phyloP scores from a whole-genome alignment of 257 asterid genomes.

The Rehmannia glutinosa region DNA sequence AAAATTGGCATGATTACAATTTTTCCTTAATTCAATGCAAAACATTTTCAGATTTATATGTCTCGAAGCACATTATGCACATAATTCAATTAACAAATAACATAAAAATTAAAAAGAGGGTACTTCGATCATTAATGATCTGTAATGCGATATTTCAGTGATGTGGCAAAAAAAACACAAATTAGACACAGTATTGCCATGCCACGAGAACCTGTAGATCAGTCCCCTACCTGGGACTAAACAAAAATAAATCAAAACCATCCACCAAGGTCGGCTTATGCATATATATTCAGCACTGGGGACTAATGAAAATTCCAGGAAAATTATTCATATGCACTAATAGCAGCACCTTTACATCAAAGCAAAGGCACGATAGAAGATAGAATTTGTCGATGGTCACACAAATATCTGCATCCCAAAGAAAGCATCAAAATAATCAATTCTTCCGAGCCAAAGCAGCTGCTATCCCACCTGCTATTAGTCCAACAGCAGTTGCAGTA shows the following conservation, averaged over 20 bases:
- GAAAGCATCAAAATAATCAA: conserved; percentile 10
- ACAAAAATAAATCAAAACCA: neutral
- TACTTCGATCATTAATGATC: too few species aligned
- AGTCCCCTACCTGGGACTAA: neutral
- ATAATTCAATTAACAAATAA: too few species aligned
- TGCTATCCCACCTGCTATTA: conserved; percentile 57
- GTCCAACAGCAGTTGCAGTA: conserved; percentile 59
- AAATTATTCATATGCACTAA: conserved; percentile 10
- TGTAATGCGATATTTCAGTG: too few species aligned
- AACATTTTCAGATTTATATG: too few species aligned
- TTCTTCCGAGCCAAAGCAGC: conserved; percentile 60
- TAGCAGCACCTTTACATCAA: neutral
- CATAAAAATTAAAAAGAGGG: too few species aligned
- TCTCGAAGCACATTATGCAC: too few species aligned
- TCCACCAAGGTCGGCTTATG: too few species aligned
- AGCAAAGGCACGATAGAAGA: neutral
- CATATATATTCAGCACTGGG: neutral
- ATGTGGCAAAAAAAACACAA: too few species aligned
- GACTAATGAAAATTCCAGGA: neutral
- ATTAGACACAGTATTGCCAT: neutral
- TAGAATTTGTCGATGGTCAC: too few species aligned
- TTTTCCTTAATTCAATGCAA: too few species aligned
- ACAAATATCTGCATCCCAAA: neutral
- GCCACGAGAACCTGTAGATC: conserved; percentile 6
- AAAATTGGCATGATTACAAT: too few species aligned